A percentile compares a stretch with the other conserved stretches of the same genome.
phyloP scores from a whole-genome alignment of 139 green algal species.

The Parachlorella kessleri region DNA sequence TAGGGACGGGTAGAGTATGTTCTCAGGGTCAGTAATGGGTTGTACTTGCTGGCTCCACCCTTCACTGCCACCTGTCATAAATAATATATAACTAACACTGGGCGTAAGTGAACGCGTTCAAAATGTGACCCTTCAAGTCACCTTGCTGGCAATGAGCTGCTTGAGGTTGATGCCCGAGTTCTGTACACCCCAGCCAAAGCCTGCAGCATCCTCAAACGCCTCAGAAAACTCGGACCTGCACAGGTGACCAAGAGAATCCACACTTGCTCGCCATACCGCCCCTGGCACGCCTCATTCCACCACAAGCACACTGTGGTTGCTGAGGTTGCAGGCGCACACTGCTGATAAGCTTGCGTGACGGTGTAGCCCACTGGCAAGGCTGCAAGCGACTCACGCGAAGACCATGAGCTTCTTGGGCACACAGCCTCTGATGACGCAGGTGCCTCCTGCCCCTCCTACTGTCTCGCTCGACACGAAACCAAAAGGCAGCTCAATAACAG shows the following conservation, averaged over 20 bases:
- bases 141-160: slow-evolving; percentile 53
- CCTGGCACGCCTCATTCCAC: no score
- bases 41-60: no score
- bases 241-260: neutral
- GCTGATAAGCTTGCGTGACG: no score
- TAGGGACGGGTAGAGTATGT: no score
- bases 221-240: slow-evolving; percentile 78
- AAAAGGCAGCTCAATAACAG: slow-evolving; percentile 92
- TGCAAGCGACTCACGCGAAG: slow-evolving; percentile 65
- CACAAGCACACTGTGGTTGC: no score
- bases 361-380: no score
- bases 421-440: slow-evolving; percentile 97
- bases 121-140: neutral
- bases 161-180: slow-evolving; percentile 52
- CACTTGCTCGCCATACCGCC: no score
- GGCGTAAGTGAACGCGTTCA: no score
- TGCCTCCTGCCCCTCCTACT: slow-evolving; percentile 90
- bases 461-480: slow-evolving; percentile 76
- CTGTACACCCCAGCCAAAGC: slow-evolving; percentile 80
- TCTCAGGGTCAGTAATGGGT: no score
- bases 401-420: slow-evolving; percentile 99
- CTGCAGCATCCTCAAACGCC: slow-evolving; percentile 80
- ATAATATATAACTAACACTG: no score
- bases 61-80: no score
- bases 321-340: no score